A percentile compares a stretch with the other conserved stretches of the same genome.
Evolutionary conservation across 2,329 filamentous ascomycete species (phyloP).

Genomic region (Lachnellula hyalina): DNA sequence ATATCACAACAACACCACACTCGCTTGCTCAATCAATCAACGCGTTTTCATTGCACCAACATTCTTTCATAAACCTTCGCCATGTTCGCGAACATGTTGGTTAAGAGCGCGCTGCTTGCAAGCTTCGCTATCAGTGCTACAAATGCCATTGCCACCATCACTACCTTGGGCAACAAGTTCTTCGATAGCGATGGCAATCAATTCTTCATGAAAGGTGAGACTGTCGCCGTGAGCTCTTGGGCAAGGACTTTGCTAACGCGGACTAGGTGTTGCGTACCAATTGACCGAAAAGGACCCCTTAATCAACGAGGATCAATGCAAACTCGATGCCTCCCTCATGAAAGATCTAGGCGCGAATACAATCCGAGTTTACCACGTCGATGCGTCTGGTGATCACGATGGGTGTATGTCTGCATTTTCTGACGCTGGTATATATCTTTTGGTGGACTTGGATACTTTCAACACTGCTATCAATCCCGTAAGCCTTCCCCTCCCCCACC

Average conservation of each 20-base stretch:
- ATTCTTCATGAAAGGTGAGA: slow-evolving; percentile 75
- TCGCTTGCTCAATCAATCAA: not conserved
- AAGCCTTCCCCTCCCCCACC: slow-evolving; percentile 20
- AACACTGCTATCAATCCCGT: slow-evolving; percentile 62
- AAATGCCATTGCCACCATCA: slow-evolving; percentile 42
- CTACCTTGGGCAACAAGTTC: slow-evolving; percentile 71
- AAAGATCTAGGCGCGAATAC: slow-evolving; percentile 74
- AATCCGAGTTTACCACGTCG: slow-evolving; percentile 85
- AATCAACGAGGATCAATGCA: slow-evolving; percentile 68
- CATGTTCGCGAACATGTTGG: slow-evolving; percentile 24
- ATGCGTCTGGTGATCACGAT: slow-evolving; percentile 63
- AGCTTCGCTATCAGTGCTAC: slow-evolving; percentile 22
- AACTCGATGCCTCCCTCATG: slow-evolving; percentile 71
- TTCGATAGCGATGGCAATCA: slow-evolving; percentile 76
- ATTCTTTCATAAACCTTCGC: slow-evolving; percentile 7
- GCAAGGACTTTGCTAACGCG: slow-evolving; percentile 9
- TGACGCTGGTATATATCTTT: slow-evolving; percentile 75
- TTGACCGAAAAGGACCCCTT: slow-evolving; percentile 65
- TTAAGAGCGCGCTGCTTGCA: slow-evolving; percentile 21
- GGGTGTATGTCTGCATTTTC: slow-evolving; percentile 78
- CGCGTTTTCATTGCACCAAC: not conserved
- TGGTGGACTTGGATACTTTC: slow-evolving; percentile 78
- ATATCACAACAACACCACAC: slow-evolving; percentile 1
- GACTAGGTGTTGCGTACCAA: slow-evolving; percentile 67
- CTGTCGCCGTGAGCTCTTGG: not conserved